phyloP scores from a whole-genome alignment of 2,329 filamentous ascomycete species.

The Juglanconis oblonga region DNA sequence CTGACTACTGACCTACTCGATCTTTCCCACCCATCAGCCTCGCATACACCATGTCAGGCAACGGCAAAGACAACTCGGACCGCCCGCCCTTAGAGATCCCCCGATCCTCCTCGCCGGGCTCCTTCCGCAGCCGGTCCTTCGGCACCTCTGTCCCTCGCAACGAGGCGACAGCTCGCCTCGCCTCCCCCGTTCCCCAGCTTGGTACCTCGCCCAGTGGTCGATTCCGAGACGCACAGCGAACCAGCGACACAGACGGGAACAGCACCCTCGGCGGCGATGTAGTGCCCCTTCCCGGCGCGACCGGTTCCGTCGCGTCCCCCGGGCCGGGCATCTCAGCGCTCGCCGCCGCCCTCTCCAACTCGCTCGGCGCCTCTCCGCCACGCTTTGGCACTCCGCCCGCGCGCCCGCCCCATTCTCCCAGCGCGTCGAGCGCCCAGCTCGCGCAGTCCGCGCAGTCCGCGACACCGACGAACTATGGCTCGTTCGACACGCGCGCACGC shows the following conservation, averaged over 20 bases:
- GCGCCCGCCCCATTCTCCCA: slow-evolving; percentile 55
- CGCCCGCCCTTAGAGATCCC: slow-evolving; percentile 34
- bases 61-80: slow-evolving; percentile 25
- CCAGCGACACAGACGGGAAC: slow-evolving; percentile 38
- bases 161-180: slow-evolving; percentile 59
- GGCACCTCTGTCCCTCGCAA: slow-evolving; percentile 55
- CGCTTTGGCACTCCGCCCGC: slow-evolving; percentile 65
- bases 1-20: neutral
- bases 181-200: slow-evolving; percentile 49
- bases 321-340: slow-evolving; percentile 85
- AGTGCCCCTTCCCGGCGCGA: slow-evolving; percentile 62
- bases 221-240: slow-evolving; percentile 18
- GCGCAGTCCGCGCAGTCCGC: slow-evolving; percentile 46
- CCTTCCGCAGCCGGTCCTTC: slow-evolving; percentile 43
- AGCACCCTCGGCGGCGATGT: slow-evolving; percentile 37
- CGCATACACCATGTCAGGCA: slow-evolving; percentile 24
- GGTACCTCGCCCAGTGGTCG: slow-evolving; percentile 27
- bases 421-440: slow-evolving; percentile 41
- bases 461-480: slow-evolving; percentile 76
- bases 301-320: slow-evolving; percentile 55
- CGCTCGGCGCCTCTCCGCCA: slow-evolving; percentile 66
- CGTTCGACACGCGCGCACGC: slow-evolving; percentile 69
- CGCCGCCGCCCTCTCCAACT: slow-evolving; percentile 79
- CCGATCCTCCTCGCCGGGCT: slow-evolving; percentile 46
- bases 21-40: neutral